A percentile compares a stretch with the other conserved stretches of the same genome.
phyloP scores from a whole-genome alignment of 2,329 filamentous ascomycete species.

The Fusarium haematococcum region DNA sequence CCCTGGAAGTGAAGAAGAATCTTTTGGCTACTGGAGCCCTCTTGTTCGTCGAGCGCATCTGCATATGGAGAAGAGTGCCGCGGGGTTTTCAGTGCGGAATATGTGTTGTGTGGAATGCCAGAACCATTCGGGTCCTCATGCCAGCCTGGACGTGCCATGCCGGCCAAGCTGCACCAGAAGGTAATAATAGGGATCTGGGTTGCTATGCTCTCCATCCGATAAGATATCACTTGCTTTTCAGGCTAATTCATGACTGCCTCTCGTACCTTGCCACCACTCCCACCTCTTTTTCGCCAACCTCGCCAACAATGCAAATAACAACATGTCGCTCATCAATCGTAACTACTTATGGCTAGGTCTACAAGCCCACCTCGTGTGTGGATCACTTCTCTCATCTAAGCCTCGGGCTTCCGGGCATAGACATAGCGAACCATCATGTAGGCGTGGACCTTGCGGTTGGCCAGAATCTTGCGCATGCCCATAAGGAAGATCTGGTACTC shows the following conservation, averaged over 20 bases:
- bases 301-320: background rate
- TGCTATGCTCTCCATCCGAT: background rate
- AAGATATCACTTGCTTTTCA: background rate
- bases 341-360: background rate
- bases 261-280: background rate
- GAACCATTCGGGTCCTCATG: background rate
- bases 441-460: constrained; percentile 31
- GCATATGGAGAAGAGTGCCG: rapidly evolving
- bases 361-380: background rate
- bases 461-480: constrained; percentile 18
- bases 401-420: constrained; percentile 31
- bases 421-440: constrained; percentile 40
- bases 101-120: background rate
- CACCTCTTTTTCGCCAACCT: background rate
- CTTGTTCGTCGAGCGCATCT: background rate
- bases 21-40: background rate
- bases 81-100: rapidly evolving
- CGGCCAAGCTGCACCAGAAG: background rate
- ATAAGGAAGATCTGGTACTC: constrained; percentile 34
- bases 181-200: background rate
- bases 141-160: background rate
- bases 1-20: constrained; percentile 65
- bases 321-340: background rate
- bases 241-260: background rate
- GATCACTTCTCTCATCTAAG: background rate